These are phyloP conservation scores for Ochromonas danica DNA, from an alignment of 108 stramenopile genomes.

Conservation along the genomic window DNA sequence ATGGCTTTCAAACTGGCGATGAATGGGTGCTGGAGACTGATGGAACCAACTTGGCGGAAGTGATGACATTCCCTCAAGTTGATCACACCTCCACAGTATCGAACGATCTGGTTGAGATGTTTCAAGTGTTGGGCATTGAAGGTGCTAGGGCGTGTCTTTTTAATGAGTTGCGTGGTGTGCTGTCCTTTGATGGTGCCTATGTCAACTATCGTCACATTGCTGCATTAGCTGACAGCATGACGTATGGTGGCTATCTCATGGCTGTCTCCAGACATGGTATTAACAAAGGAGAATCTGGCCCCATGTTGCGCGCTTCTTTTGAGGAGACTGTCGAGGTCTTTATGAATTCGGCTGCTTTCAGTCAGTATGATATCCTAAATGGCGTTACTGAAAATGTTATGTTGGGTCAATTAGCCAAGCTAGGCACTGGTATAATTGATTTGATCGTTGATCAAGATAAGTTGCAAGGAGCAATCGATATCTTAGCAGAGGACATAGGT, in stretches of 20 bases:
- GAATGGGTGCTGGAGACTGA: conserved; percentile 97
- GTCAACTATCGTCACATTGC: conserved; percentile 97
- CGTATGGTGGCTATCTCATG: conserved; percentile 92
- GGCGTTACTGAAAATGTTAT: conserved; percentile 97
- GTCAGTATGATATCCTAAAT: conserved; percentile 84
- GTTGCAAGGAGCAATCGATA: conserved; percentile 87
- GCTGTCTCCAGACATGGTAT: conserved; percentile 97
- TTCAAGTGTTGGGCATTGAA: conserved; percentile 89
- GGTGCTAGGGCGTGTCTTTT: conserved; percentile 70
- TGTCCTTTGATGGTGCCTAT: conserved; percentile 85
- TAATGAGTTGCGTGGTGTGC: conserved; percentile 33
- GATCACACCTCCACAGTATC: conserved; percentile 82
- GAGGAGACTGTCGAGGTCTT: conserved; percentile 99
- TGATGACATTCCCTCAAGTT: conserved; percentile 80
- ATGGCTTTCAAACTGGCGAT: conserved; percentile 70
- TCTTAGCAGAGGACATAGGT: conserved; percentile 68
- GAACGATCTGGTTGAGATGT: conserved; percentile 96
- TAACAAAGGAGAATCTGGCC: conserved; percentile 92
- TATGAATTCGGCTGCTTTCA: conserved; percentile 90
- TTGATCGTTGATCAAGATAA: conserved; percentile 88
- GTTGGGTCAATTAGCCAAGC: conserved; percentile 89
- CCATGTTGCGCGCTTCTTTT: conserved; percentile 87
- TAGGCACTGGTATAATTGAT: conserved; percentile 91
- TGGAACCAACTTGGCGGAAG: conserved; percentile 71
- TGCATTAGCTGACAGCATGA: conserved; percentile 96